phyloP scores from a whole-genome alignment of 139 green algal species.

The Spirogloea muscicola region DNA sequence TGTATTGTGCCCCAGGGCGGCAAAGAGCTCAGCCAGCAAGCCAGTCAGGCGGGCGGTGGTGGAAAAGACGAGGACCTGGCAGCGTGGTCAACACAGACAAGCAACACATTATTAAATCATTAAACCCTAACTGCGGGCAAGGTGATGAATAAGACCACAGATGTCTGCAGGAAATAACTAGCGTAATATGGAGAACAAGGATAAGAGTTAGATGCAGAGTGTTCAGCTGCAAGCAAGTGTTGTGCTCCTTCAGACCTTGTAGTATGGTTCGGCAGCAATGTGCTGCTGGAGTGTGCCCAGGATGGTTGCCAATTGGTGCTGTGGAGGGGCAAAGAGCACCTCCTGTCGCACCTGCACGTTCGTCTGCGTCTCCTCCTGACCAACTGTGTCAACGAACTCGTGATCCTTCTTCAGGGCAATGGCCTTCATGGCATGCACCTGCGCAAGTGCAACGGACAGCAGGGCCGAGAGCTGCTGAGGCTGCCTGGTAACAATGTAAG shows the following conservation, averaged over 20 bases:
- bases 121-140: too few species aligned
- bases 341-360: conserved; percentile 39
- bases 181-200: too few species aligned
- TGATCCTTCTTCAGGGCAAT: conserved; percentile 54
- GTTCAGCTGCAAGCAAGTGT: too few species aligned
- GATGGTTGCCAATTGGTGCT: conserved; percentile 11
- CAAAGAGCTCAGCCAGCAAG: conserved; percentile 64
- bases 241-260: conserved; percentile 34
- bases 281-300: conserved; percentile 23
- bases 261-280: conserved; percentile 27
- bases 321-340: conserved; percentile 8
- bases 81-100: conserved; percentile 15
- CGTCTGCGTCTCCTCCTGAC: conserved; percentile 52
- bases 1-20: conserved; percentile 7
- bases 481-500: too few species aligned
- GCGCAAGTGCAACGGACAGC: too few species aligned
- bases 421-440: conserved; percentile 62
- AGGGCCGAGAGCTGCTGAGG: too few species aligned
- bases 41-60: conserved; percentile 76
- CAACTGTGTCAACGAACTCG: conserved; percentile 65
- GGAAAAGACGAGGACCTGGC: conserved; percentile 88
- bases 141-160: too few species aligned
- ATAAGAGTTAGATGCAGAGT: too few species aligned
- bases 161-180: too few species aligned
- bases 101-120: too few species aligned